phyloP scores from a whole-genome alignment of 2,329 filamentous ascomycete species.

The Fusarium agapanthi region DNA sequence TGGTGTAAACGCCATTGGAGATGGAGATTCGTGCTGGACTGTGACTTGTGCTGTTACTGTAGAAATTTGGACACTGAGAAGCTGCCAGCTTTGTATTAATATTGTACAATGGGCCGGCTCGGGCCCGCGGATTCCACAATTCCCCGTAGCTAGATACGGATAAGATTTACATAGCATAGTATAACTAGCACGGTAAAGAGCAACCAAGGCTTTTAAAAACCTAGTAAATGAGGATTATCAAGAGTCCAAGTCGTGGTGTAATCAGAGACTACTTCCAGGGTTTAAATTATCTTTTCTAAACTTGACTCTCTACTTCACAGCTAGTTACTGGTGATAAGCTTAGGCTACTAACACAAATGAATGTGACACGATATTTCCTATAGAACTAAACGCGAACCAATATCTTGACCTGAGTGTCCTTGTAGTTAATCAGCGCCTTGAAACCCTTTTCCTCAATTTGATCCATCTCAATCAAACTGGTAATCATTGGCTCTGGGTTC shows the following conservation, averaged over 20 bases:
- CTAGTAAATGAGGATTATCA: no score
- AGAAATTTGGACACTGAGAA: background rate
- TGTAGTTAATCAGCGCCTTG: background rate
- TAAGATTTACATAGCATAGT: no score
- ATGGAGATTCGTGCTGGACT: background rate
- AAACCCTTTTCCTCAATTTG: background rate
- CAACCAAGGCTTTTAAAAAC: no score
- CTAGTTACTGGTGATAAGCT: no score
- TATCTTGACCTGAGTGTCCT: background rate
- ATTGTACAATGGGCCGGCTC: background rate
- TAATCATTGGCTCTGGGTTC: background rate
- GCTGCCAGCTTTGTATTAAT: background rate
- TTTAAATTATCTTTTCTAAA: no score
- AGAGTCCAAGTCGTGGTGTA: no score
- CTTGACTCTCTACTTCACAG: no score
- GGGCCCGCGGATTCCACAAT: background rate
- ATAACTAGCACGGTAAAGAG: no score
- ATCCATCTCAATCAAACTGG: background rate
- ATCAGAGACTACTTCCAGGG: no score
- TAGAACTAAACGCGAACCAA: background rate
- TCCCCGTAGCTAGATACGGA: background rate
- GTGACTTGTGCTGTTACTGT: background rate
- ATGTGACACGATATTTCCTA: background rate
- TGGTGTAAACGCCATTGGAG: background rate
- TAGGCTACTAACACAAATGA: background rate